These are phyloP conservation scores for Sphagnum contortum DNA, from an alignment of 225 moss, liverwort and hornwort genomes.

Conservation along the genomic window DNA sequence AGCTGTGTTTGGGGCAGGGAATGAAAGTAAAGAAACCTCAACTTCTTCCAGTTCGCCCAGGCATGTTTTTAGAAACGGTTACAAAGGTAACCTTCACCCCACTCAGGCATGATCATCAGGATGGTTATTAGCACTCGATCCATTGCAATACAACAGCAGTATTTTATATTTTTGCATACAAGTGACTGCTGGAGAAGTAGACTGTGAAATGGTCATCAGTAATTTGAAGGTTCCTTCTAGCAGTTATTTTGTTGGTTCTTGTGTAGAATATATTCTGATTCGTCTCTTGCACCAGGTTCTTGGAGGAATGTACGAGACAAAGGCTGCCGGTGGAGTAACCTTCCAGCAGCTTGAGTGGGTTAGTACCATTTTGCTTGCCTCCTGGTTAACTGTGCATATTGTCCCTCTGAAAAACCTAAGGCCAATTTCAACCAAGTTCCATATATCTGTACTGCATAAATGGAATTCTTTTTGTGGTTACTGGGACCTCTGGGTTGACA, in stretches of 20 bases:
- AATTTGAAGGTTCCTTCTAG: neutral
- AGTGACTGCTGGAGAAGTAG: neutral
- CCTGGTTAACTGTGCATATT: neutral
- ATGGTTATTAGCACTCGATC: neutral
- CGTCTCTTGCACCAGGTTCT: slow-evolving; percentile 33
- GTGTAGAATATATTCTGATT: neutral
- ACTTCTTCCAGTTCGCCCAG: slow-evolving; percentile 83
- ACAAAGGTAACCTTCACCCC: slow-evolving; percentile 41
- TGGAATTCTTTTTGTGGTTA: too few relatives aligned
- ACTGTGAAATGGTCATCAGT: neutral
- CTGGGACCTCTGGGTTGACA: too few relatives aligned
- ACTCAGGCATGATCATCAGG: neutral
- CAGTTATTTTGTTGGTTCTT: neutral
- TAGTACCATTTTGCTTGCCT: slow-evolving; percentile 8
- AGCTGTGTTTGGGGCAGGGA: slow-evolving; percentile 5
- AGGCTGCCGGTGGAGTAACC: slow-evolving; percentile 79
- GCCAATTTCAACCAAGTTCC: too few relatives aligned
- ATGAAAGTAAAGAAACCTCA: slow-evolving; percentile 27
- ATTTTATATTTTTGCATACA: neutral
- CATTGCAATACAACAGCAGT: neutral
- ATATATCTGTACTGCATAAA: neutral
- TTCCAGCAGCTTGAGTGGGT: slow-evolving; percentile 99
- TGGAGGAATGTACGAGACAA: slow-evolving; percentile 75
- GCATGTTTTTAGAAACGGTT: slow-evolving; percentile 80
- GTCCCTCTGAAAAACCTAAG: neutral